Evolutionary conservation across 805 yeast genomes (phyloP).

Genomic region (Pichia deserticola): DNA sequence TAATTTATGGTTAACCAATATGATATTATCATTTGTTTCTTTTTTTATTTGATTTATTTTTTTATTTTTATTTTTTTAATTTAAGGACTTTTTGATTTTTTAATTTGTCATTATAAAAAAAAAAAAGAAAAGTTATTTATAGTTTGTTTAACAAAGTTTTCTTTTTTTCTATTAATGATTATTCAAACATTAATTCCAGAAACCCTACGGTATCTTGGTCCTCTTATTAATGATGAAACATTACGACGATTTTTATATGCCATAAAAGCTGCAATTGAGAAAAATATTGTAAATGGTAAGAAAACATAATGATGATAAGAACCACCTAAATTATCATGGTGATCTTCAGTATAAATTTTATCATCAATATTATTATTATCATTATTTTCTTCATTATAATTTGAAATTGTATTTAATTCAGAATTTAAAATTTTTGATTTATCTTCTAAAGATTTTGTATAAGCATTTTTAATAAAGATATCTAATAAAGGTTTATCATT

Average conservation of each 20-base stretch:
- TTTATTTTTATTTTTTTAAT: no score
- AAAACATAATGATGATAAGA: constrained; percentile 11
- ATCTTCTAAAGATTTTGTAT: neutral
- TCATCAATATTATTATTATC: no score
- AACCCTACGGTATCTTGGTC: constrained; percentile 26
- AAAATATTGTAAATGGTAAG: constrained; percentile 12
- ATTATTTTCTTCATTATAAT: neutral
- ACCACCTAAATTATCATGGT: constrained; percentile 4
- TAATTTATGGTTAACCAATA: no score
- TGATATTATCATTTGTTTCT: no score
- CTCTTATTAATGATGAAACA: constrained; percentile 17
- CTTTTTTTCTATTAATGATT: no score
- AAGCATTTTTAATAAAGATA: constrained; percentile 31
- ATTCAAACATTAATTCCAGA: constrained; percentile 7
- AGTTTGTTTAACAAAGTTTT: no score
- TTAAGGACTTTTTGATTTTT: no score
- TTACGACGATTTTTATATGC: constrained; percentile 15
- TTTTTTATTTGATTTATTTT: no score
- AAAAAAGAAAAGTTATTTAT: no score
- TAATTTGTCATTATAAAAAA: no score
- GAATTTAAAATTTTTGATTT: neutral
- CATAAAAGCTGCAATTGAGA: constrained; percentile 8
- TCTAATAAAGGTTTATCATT: constrained; percentile 37
- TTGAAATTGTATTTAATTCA: neutral
- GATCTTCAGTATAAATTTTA: neutral